Evolutionary conservation across 148 eudicot genomes (phyloP), one percentile per base, ranked within the genome.

Genomic region (Camellia lanceoleosa): DNA sequence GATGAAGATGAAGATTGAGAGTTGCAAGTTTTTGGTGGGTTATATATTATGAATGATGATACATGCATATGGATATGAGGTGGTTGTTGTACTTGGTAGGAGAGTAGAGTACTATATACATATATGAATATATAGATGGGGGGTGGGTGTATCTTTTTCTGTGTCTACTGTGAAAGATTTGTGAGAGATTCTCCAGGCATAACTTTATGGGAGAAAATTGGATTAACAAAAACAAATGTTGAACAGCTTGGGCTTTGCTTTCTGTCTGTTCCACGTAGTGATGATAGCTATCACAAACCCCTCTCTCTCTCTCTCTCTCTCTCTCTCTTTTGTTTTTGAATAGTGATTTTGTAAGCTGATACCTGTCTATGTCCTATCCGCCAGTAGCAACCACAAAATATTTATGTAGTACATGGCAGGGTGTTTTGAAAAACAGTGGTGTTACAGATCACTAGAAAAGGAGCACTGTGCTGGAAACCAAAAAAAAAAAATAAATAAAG

Each of bases 141-240:
- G 76, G 30, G 60, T 18, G 41, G 74, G 41, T 69, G 73, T 78
- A 7, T 20, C 14, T 52, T 58, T 64, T 62, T 77, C 46, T 71
- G 23, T 58, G n/a, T 60, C 56, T 46, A 85, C 87, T 84, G 89
- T 80, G 83, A 63, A 79, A 87, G 89, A 86, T 86, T 81, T 89
- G 82, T 58, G 77, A 52, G 78, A 83, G 91, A 86, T 89, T 89
- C 87, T 83, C 61, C 59, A 72, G 83, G 85, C 77, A 66, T 84
- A 75, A 75, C 89, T 85, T 89, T 89, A 71, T 62, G 77, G 76
- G 61, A 55, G 73, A 70, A 56, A 68, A 78, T 66, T 58, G 30
- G 43, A 19, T 42, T 23, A 30, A 13, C 80, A 38, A 20, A 60
- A 41, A 74, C 41, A 83, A 82, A 75, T 63, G 76, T 49, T 30